Conservation (phyloP, 1,284 basidiomycete species). For the Tausonia pullulans region DNA sequence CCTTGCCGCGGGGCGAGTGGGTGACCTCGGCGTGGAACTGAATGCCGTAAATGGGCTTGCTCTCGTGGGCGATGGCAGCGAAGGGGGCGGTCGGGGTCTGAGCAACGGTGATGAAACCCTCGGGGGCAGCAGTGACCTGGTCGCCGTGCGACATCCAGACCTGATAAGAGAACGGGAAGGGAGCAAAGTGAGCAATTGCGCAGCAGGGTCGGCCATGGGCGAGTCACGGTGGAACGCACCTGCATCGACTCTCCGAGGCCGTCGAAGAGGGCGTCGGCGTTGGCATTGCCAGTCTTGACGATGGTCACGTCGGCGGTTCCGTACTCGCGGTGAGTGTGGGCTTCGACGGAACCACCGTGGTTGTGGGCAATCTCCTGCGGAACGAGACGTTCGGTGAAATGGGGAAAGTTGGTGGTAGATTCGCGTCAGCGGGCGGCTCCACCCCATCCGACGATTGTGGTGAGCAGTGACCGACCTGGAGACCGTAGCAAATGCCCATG, state of each 20-base stretch:
- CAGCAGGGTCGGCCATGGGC: conserved; percentile 17
- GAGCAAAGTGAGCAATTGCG: neutral
- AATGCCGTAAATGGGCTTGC: conserved; percentile 86
- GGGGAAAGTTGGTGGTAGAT: no score
- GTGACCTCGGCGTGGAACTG: conserved; percentile 99
- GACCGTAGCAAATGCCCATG: conserved; percentile 94
- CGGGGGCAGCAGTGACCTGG: conserved; percentile 71
- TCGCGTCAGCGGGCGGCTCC: no score
- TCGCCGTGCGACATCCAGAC: conserved; percentile 99
- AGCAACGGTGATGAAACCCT: conserved; percentile 79
- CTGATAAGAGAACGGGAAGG: conserved; percentile 35
- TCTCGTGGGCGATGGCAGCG: conserved; percentile 84
- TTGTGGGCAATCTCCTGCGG: conserved; percentile 86
- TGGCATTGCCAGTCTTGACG: conserved; percentile 50
- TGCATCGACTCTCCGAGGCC: conserved; percentile 72
- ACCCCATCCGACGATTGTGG: no score
- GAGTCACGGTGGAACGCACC: conserved; percentile 38
- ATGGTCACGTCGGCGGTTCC: conserved; percentile 78
- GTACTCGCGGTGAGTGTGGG: conserved; percentile 89
- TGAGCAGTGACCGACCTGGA: conserved; percentile 52
- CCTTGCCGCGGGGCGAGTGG: conserved; percentile 80
- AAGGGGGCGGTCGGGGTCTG: conserved; percentile 79
- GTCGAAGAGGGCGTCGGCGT: conserved; percentile 70
- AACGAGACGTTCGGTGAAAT: neutral
- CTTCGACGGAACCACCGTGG: conserved; percentile 67